These are phyloP conservation scores for Sphaerobolus stellatus DNA, from an alignment of 1,284 basidiomycete genomes.

Conservation along the genomic window DNA sequence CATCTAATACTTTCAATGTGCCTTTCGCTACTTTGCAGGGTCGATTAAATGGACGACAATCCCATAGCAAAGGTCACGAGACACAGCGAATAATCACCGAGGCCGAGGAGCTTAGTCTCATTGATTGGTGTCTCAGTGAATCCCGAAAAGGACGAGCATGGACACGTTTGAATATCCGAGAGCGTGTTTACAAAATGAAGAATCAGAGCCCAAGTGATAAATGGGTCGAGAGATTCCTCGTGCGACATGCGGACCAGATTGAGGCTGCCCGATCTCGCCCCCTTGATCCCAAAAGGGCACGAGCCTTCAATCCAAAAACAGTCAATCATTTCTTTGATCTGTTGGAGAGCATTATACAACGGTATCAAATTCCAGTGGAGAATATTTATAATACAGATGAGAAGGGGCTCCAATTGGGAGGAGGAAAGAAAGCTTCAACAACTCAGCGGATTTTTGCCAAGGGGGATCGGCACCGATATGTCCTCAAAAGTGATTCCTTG, in stretches of 20 bases:
- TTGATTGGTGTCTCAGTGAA: no score
- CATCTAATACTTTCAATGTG: no score
- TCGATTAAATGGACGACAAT: no score
- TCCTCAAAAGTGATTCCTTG: not conserved
- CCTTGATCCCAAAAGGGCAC: conserved; percentile 30
- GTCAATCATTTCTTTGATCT: conserved; percentile 26
- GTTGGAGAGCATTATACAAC: conserved; percentile 19
- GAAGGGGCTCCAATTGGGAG: conserved; percentile 38
- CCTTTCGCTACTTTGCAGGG: no score
- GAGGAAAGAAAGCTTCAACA: conserved; percentile 16
- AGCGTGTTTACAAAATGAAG: not conserved
- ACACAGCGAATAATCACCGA: no score
- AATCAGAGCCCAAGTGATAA: not conserved
- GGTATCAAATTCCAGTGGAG: conserved; percentile 27
- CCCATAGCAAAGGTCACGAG: no score
- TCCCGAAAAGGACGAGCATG: not conserved
- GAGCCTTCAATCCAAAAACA: conserved; percentile 24
- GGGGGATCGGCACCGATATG: conserved; percentile 18
- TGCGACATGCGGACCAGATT: conserved; percentile 26
- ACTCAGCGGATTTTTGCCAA: conserved; percentile 15
- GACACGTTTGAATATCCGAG: not conserved
- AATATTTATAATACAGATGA: conserved; percentile 38
- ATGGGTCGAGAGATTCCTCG: conserved; percentile 19
- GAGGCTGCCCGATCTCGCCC: conserved; percentile 22
- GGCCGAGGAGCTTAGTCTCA: no score